phyloP scores from a whole-genome alignment of 75 land plant genomes.

The Sequoiadendron giganteum region DNA sequence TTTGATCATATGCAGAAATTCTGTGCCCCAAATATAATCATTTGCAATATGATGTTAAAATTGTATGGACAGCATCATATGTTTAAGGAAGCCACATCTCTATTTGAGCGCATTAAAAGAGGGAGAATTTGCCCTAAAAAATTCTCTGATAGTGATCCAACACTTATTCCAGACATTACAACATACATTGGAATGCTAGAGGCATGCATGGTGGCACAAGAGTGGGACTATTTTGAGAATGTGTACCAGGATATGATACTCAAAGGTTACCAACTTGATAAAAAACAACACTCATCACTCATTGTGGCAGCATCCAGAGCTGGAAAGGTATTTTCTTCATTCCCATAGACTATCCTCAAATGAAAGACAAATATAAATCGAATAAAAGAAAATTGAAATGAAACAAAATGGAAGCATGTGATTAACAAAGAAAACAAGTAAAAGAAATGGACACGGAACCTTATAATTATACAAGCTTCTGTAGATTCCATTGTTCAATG shows the following conservation, averaged over 20 bases:
- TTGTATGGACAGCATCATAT: conserved; percentile 54
- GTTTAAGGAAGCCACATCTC: conserved; percentile 68
- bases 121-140: conserved; percentile 26
- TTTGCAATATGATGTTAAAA: conserved; percentile 80
- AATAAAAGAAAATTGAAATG: not conserved
- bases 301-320: conserved; percentile 54
- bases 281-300: conserved; percentile 43
- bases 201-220: conserved; percentile 39
- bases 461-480: not conserved
- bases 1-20: conserved; percentile 68
- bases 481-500: not conserved
- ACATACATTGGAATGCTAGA: conserved; percentile 78
- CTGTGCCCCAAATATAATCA: conserved; percentile 79
- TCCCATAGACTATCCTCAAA: not conserved
- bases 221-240: conserved; percentile 70
- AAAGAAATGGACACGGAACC: not conserved
- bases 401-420: not conserved
- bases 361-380: not conserved
- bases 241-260: conserved; percentile 52
- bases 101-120: conserved; percentile 52
- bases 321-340: conserved; percentile 43
- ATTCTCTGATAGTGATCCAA: conserved; percentile 15
- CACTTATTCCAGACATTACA: conserved; percentile 61
- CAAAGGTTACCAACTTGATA: conserved; percentile 57
- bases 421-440: not conserved